Base-by-base conservation (phyloP, 768 basidiomycete species). In the Serendipita sp. region DNA sequence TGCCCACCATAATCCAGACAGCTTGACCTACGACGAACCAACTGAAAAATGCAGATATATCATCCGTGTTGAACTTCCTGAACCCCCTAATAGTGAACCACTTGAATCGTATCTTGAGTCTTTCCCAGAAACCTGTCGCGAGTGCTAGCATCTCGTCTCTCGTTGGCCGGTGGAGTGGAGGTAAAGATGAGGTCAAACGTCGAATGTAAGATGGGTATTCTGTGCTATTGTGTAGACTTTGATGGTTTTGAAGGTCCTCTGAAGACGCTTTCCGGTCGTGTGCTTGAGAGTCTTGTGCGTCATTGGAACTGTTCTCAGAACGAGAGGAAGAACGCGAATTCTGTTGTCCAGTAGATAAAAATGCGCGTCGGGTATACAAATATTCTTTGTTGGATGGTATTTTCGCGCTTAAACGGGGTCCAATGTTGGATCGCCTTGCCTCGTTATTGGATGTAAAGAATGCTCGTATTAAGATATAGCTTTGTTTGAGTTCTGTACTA, bases 51-150 rank as follows among this genome's bases (percentile, higher is more conserved):
- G 94, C 95, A 45, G 91, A 94, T 63, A 95, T 88, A 72, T 99
- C 96, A 72, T 99, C 96, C 62, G 90, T 87, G 68, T 96, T 93
- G 75, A 94, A 99, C 70, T 83, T 86, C 53, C 95, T 83, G 76
- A 96, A 99, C 3, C 90, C 91, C 66, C 90, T 80, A 69, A 98
- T 94, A 10, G 91, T 91, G 68, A 93, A 88, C 96, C 96, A 99
- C 72, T 92, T 92, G 77, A 97, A 91, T n/a, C 91, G 82, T 68
- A 98, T 88, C 23, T 86, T 81, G 27, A 87, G 73, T 2, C 96
- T 83, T 68, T 95, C 82, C 85, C 92, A 92, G 72, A 94, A 93
- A n/a, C 86, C 85, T 34, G 81, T 87, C 2, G 94, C 86, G 2
- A 91, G 86, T 18, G 81, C 83, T 40, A 98, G 79, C 65, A 98